Base-by-base conservation (phyloP, 352 stramenopile genomes). In the Phytophthora melonis region DNA sequence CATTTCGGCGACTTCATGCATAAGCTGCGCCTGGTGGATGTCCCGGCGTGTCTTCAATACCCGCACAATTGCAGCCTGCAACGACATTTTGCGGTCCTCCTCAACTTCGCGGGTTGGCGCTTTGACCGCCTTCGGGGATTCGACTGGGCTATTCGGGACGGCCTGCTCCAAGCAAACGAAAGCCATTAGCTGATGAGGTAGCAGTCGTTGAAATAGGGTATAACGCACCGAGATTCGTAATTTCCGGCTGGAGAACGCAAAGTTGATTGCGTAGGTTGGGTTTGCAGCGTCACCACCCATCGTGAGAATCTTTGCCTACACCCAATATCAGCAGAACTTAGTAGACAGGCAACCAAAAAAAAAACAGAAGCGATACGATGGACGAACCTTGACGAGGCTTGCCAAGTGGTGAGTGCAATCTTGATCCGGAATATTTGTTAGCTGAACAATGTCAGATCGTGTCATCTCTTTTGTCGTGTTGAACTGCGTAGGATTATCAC, bases 51-150 rank as follows among this genome's bases (percentile, higher is more conserved):
- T 93, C 62, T 96, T 96, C 3, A 96, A 72, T 11, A 96, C 83
- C 8, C 90, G 90, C 30, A 96, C 90, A 23, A 96, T 95, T 9
- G 86, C 84, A 5, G 90, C 90, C 69, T 96, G 90, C 18, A 96
- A 79, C 27, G 88, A 80, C 90, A 96, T 96, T 60, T 94, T 97
- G 10, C 92, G 87, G 70, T 97, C 92, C 68, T 96, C 90, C 73
- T 93, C 84, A 52, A 96, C 86, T 77, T 95, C 90, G 11, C 86
- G 84, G 19, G 77, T 83, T 34, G 84, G 79, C 13, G 66, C 70
- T 68, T 84, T 89, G 7, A 69, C 66, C 7, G 76, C 80, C 47
- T 91, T 93, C 10, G 84, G 83, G 14, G 87, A 91, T 58, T 95
- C 88, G 18, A 91, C 87, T 36, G 85, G 88, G 19, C 74, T 88